A percentile compares a stretch with the other conserved stretches of the same genome.
Evolutionary conservation across 495 filamentous ascomycete genomes (phyloP).

Genomic region (Tuber umbilicatum): DNA sequence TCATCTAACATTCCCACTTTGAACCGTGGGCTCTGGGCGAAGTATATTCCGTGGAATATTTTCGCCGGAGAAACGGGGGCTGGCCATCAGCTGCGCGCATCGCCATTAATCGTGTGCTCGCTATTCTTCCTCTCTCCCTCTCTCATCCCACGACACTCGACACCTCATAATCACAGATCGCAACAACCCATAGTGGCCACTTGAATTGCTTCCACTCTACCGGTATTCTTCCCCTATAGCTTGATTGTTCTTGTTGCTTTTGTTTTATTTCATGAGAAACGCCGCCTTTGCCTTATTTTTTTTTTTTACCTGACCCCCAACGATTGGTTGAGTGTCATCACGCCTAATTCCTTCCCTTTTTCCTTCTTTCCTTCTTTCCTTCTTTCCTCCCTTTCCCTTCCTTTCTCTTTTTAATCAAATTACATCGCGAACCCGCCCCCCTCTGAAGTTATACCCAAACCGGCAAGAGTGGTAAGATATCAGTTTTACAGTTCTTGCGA

Average conservation of each 20-base stretch:
- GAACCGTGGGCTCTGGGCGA: neutral
- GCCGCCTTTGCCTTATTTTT: conserved; percentile 34
- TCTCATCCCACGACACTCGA: conserved; percentile 24
- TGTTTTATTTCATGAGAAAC: conserved; percentile 31
- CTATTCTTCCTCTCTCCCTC: conserved; percentile 34
- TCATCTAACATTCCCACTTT: neutral
- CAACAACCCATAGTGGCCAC: conserved; percentile 15
- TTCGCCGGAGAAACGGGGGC: conserved; percentile 24
- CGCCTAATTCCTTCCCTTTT: conserved; percentile 30
- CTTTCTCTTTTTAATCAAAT: conserved; percentile 14
- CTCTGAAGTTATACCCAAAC: neutral
- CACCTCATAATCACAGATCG: conserved; percentile 26
- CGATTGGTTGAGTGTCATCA: conserved; percentile 38
- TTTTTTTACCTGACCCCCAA: conserved; percentile 30
- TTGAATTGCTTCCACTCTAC: conserved; percentile 33
- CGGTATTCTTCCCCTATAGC: conserved; percentile 24
- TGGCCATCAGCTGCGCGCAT: conserved; percentile 33
- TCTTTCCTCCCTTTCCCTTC: conserved; percentile 23
- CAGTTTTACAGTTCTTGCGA: neutral
- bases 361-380: conserved; percentile 27
- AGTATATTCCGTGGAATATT: conserved; percentile 12
- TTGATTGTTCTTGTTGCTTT: conserved; percentile 27
- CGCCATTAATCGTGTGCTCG: conserved; percentile 29
- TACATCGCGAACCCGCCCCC: neutral
- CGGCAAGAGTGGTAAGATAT: conserved; percentile 3